phyloP scores from a whole-genome alignment of 2,329 filamentous ascomycete genomes.

The Botrytis elliptica region DNA sequence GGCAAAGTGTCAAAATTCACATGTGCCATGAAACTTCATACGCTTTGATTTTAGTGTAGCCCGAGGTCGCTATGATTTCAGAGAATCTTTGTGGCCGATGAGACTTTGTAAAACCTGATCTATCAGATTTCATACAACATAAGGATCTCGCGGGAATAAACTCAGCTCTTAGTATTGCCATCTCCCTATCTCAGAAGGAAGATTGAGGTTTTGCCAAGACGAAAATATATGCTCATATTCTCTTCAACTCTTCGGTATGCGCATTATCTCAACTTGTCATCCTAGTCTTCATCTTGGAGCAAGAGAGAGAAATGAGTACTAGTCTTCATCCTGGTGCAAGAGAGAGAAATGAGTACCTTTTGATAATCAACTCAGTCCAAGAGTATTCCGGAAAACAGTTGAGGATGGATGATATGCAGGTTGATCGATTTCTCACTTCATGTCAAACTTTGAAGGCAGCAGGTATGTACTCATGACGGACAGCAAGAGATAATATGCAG shows the following conservation, averaged over 20 bases:
- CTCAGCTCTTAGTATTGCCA: background rate
- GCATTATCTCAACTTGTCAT: background rate
- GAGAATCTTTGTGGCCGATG: background rate
- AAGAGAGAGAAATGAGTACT: background rate
- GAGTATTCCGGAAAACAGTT: background rate
- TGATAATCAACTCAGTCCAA: background rate
- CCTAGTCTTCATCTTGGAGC: background rate
- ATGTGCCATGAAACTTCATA: background rate
- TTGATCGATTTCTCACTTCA: background rate
- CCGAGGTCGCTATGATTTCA: background rate
- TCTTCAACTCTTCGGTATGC: background rate
- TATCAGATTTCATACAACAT: background rate
- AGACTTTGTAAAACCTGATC: background rate
- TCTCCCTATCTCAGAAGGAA: background rate
- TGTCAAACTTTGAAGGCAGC: constrained; percentile 1
- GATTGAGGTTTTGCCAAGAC: constrained; percentile 6
- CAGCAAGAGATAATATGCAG: background rate
- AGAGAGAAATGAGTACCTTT: background rate
- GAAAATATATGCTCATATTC: constrained; percentile 3
- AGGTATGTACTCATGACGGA: constrained; percentile 1
- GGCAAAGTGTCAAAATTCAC: background rate
- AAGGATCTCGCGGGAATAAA: background rate
- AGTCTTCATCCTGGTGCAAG: background rate
- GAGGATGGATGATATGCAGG: background rate
- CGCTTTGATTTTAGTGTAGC: background rate